Evolutionary conservation across 768 basidiomycete species (phyloP).

Genomic region (Rhodotorula diobovata): DNA sequence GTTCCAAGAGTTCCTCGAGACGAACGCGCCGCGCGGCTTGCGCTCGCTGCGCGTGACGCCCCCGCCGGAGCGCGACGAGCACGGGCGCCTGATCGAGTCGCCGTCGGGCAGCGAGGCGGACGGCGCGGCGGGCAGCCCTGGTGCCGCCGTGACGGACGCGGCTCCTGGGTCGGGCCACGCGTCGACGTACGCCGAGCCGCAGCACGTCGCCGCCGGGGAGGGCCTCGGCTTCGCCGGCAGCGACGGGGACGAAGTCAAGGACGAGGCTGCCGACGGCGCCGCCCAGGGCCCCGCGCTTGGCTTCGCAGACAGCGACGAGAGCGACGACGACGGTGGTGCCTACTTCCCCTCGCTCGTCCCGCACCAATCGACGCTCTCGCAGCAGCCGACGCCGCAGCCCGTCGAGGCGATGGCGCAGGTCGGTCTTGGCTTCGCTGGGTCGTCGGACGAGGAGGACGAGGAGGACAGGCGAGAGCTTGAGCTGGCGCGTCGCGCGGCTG

Average conservation of each 20-base stretch:
- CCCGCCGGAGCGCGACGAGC: conserved; percentile 1
- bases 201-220: neutral
- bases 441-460: conserved; percentile 2
- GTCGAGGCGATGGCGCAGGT: neutral
- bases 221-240: conserved; percentile 3
- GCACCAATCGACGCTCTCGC: neutral
- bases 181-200: neutral
- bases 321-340: neutral
- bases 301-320: neutral
- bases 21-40: neutral
- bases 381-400: neutral
- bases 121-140: neutral
- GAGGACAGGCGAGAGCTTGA: no score
- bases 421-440: conserved; percentile 8
- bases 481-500: neutral
- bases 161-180: no score
- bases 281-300: no score
- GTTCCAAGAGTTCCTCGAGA: neutral
- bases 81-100: conserved; percentile 1
- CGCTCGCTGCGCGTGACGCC: neutral
- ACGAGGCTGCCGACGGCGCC: neutral
- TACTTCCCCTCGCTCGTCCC: neutral
- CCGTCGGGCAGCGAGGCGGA: neutral
- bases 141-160: no score
- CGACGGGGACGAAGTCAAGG: neutral